These are phyloP conservation scores for Madurella fahalii DNA, from an alignment of 2,329 filamentous ascomycete genomes.

Conservation along the genomic window DNA sequence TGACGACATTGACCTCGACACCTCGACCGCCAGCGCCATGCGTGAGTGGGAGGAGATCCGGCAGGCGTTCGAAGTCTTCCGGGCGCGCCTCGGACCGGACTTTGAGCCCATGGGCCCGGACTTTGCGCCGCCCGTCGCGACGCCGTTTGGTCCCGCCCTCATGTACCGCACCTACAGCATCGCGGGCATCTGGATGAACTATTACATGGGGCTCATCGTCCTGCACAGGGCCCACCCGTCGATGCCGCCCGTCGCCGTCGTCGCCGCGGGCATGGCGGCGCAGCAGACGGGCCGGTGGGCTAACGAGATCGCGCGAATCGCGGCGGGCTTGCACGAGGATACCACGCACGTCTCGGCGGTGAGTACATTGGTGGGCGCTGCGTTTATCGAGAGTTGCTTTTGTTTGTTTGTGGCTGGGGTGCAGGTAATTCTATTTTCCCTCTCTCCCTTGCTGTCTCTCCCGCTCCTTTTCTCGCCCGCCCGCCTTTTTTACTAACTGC, in stretches of 20 bases:
- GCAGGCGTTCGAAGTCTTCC: constrained; percentile 64
- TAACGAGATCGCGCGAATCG: constrained; percentile 73
- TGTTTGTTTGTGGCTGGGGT: constrained; percentile 84
- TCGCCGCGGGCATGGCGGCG: constrained; percentile 76
- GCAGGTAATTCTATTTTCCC: constrained; percentile 45
- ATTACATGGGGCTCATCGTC: constrained; percentile 79
- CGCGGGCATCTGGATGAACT: constrained; percentile 81
- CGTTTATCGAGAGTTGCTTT: constrained; percentile 77
- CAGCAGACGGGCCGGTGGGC: constrained; percentile 67
- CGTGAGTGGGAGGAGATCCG: constrained; percentile 75
- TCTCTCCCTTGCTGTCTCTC: background rate
- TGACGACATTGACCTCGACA: constrained; percentile 57
- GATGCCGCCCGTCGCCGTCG: constrained; percentile 88
- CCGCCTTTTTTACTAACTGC: background rate
- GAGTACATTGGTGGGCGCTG: constrained; percentile 73
- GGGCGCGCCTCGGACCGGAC: constrained; percentile 62
- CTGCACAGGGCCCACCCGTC: constrained; percentile 78
- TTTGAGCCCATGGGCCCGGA: constrained; percentile 74
- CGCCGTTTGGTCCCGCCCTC: constrained; percentile 78
- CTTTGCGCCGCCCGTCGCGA: constrained; percentile 54
- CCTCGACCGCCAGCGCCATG: constrained; percentile 64
- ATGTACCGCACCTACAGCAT: constrained; percentile 86
- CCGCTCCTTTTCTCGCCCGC: background rate
- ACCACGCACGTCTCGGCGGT: constrained; percentile 53
- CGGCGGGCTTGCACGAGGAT: constrained; percentile 63